Percentiles rank a stretch among this genome's conserved stretches.
phyloP scores from a whole-genome alignment of 1,284 basidiomycete genomes.

The Trichosporon faecale region DNA sequence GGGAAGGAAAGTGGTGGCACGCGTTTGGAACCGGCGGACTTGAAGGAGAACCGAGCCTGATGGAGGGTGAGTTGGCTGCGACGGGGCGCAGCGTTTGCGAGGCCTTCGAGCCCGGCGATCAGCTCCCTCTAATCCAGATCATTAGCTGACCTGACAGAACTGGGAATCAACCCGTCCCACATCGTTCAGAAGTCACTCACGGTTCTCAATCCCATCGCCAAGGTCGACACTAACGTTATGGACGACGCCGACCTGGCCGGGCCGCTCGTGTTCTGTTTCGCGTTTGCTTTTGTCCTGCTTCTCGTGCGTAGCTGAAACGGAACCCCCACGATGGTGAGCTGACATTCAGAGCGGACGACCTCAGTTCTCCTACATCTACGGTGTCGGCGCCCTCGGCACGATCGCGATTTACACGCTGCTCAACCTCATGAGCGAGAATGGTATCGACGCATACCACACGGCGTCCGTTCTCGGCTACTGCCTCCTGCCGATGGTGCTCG shows the following conservation, averaged over 20 bases:
- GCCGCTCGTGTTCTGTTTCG: slow-evolving; percentile 86
- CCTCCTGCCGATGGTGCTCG: slow-evolving; percentile 91
- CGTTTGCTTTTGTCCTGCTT: slow-evolving; percentile 85
- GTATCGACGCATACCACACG: slow-evolving; percentile 94
- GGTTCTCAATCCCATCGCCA: slow-evolving; percentile 86
- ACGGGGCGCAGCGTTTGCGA: not conserved
- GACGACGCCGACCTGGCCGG: slow-evolving; percentile 98
- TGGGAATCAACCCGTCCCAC: slow-evolving; percentile 96
- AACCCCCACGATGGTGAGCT: not conserved
- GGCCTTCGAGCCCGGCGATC: not conserved
- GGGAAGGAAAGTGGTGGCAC: slow-evolving; percentile 79
- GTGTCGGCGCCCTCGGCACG: slow-evolving; percentile 89
- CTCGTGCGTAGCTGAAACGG: slow-evolving; percentile 63
- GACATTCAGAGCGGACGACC: slow-evolving; percentile 83
- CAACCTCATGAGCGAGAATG: slow-evolving; percentile 94
- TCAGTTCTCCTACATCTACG: slow-evolving; percentile 99
- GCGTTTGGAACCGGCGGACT: slow-evolving; percentile 94
- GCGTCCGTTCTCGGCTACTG: slow-evolving; percentile 97
- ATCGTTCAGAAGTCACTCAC: slow-evolving; percentile 91
- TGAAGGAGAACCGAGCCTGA: slow-evolving; percentile 85
- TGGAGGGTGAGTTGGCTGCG: slow-evolving; percentile 67
- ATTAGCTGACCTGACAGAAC: slow-evolving; percentile 59
- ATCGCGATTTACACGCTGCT: slow-evolving; percentile 92
- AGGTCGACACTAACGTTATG: slow-evolving; percentile 93
- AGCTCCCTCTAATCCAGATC: not conserved